Percentiles rank a stretch among this genome's conserved stretches.
These are phyloP conservation scores for Lepidium africanum DNA, from an alignment of 345 rosid genomes.

Conservation along the genomic window DNA sequence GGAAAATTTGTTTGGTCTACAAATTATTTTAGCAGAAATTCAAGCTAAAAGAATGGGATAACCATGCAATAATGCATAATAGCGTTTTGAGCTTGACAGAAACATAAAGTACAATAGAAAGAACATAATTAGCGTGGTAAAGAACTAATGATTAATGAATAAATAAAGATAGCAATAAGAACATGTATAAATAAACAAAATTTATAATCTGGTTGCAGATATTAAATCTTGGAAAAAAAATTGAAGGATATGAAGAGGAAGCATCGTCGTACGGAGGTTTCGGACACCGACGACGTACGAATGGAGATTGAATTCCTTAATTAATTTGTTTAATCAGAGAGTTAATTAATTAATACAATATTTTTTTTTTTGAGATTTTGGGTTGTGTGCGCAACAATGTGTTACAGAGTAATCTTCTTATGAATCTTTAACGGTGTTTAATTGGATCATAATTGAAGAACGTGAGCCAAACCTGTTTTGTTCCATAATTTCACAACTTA, in stretches of 20 bases:
- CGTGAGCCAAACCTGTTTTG: slow-evolving; percentile 27
- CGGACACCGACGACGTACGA: slow-evolving; percentile 26
- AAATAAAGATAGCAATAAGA: neutral
- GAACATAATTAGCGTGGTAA: neutral
- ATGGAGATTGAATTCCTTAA: neutral
- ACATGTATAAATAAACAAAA: neutral
- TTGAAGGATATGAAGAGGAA: slow-evolving; percentile 17
- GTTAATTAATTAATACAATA: neutral
- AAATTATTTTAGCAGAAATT: no score
- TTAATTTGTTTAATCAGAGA: slow-evolving; percentile 1
- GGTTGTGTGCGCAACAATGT: slow-evolving; percentile 10
- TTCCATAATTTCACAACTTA: slow-evolving; percentile 14
- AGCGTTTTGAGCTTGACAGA: no score
- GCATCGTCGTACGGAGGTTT: slow-evolving; percentile 26
- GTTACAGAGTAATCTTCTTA: neutral
- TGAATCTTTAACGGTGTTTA: neutral
- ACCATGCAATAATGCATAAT: no score
- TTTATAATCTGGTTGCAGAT: neutral
- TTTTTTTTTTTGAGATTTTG: neutral
- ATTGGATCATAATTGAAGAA: slow-evolving; percentile 26
- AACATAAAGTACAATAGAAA: no score
- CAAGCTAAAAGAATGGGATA: no score
- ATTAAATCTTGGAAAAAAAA: neutral
- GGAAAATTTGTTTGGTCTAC: no score
- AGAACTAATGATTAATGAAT: neutral